Conservation (phyloP, 305 asterid species). For the Caryopteris hybrid region DNA sequence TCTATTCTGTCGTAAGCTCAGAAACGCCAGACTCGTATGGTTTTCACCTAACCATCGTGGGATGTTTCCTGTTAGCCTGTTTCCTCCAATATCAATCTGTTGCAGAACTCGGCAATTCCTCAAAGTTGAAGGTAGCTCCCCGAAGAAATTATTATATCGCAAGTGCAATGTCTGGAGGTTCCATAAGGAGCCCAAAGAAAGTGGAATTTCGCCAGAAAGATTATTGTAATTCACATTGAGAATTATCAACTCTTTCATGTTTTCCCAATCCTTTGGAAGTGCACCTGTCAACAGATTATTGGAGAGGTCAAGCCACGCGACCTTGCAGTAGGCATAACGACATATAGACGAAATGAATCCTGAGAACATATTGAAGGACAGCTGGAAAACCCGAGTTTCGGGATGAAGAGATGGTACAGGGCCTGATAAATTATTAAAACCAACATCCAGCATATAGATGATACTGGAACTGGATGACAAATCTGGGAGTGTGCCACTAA, state of each 20-base stretch:
- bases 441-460: constrained; percentile 3
- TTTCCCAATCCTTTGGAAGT: constrained; percentile 33
- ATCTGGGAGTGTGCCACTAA: constrained; percentile 4
- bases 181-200: constrained; percentile 10
- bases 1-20: constrained; percentile 23
- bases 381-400: not conserved
- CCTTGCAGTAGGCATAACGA: not conserved
- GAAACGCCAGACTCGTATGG: not conserved
- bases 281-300: constrained; percentile 21
- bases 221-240: constrained; percentile 30
- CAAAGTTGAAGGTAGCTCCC: constrained; percentile 29
- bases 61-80: constrained; percentile 18
- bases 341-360: constrained; percentile 26
- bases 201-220: constrained; percentile 31
- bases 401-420: constrained; percentile 23
- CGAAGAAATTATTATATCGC: constrained; percentile 24
- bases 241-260: not conserved
- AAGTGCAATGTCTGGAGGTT: constrained; percentile 15
- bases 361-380: constrained; percentile 20
- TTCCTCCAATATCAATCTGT: constrained; percentile 16
- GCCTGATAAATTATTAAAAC: constrained; percentile 34
- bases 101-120: constrained; percentile 8
- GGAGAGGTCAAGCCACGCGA: constrained; percentile 23
- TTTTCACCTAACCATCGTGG: constrained; percentile 30
- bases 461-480: constrained; percentile 3